Conservation (phyloP, 306 rosid genomes). For the Styphnolobium japonicum region DNA sequence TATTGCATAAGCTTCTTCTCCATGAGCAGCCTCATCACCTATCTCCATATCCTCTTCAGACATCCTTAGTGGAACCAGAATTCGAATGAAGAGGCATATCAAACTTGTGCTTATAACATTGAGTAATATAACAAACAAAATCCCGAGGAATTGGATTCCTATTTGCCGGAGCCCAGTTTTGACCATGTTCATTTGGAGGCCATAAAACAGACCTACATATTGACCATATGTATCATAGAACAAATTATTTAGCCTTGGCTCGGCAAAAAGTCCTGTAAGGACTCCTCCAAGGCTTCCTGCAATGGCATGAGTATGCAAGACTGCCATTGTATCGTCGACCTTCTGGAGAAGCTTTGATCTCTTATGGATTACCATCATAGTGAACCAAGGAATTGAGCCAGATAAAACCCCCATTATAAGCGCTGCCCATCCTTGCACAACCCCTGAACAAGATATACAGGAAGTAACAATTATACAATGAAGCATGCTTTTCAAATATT, state of each 20-base stretch:
- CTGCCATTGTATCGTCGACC: constrained; percentile 55
- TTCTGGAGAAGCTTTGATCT: constrained; percentile 44
- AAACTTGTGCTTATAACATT: constrained; percentile 39
- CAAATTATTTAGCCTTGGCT: constrained; percentile 31
- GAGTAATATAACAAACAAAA: constrained; percentile 28
- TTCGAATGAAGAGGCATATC: constrained; percentile 33
- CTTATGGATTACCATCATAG: constrained; percentile 56
- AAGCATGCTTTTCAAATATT: not conserved
- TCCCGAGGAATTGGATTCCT: constrained; percentile 29
- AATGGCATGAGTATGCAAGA: constrained; percentile 50
- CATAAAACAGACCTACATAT: constrained; percentile 45
- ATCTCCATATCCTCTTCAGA: constrained; percentile 57
- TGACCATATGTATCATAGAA: not conserved
- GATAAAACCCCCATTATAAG: constrained; percentile 45
- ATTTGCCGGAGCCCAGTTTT: constrained; percentile 28
- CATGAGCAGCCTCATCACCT: constrained; percentile 59
- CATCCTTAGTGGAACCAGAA: constrained; percentile 42
- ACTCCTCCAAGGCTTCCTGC: constrained; percentile 52
- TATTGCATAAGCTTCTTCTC: constrained; percentile 57
- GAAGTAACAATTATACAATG: not conserved
- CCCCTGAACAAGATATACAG: constrained; percentile 23
- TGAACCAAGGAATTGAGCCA: constrained; percentile 49
- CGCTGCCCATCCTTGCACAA: constrained; percentile 59
- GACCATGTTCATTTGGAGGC: not conserved
- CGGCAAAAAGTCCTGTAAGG: constrained; percentile 46